Conservation (phyloP, 495 filamentous ascomycete species). For the Terfezia boudieri region DNA sequence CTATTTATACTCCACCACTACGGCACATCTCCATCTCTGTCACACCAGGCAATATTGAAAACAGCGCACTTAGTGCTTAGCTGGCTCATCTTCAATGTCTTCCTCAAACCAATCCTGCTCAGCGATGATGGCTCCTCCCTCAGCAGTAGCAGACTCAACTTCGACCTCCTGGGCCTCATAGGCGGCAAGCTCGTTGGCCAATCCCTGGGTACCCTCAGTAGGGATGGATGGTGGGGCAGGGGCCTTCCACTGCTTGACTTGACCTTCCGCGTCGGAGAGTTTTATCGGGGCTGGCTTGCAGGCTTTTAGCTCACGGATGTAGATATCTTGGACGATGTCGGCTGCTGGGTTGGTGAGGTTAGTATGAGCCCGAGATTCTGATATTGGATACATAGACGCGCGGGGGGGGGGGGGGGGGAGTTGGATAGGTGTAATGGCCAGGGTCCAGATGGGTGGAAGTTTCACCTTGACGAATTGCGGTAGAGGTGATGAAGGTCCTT, state of each 20-base stretch:
- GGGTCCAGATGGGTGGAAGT: slow-evolving; percentile 48
- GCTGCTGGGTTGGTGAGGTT: slow-evolving; percentile 37
- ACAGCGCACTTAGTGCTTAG: slow-evolving; percentile 4
- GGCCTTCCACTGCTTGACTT: slow-evolving; percentile 66
- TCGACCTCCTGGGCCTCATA: slow-evolving; percentile 89
- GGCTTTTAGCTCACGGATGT: slow-evolving; percentile 77
- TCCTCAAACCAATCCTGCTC: slow-evolving; percentile 63
- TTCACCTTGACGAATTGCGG: slow-evolving; percentile 24
- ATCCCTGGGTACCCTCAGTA: slow-evolving; percentile 34
- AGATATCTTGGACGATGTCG: slow-evolving; percentile 91
- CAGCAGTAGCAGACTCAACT: slow-evolving; percentile 48
- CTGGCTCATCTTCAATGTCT: slow-evolving; percentile 22
- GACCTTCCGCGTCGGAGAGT: slow-evolving; percentile 62
- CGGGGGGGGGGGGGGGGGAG: too few relatives aligned
- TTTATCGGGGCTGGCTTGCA: slow-evolving; percentile 78
- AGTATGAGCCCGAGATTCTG: slow-evolving; percentile 25
- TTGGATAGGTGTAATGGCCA: slow-evolving; percentile 48
- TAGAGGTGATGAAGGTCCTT: too few relatives aligned
- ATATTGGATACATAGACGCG: slow-evolving; percentile 73
- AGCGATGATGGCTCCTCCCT: slow-evolving; percentile 24
- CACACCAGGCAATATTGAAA: too few relatives aligned
- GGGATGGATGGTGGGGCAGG: slow-evolving; percentile 66
- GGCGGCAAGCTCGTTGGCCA: slow-evolving; percentile 59
- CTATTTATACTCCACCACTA: too few relatives aligned
- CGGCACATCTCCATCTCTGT: too few relatives aligned